Evolutionary conservation across 1,139 yeast genomes (phyloP).

Genomic region (Lipomyces yarrowii): DNA sequence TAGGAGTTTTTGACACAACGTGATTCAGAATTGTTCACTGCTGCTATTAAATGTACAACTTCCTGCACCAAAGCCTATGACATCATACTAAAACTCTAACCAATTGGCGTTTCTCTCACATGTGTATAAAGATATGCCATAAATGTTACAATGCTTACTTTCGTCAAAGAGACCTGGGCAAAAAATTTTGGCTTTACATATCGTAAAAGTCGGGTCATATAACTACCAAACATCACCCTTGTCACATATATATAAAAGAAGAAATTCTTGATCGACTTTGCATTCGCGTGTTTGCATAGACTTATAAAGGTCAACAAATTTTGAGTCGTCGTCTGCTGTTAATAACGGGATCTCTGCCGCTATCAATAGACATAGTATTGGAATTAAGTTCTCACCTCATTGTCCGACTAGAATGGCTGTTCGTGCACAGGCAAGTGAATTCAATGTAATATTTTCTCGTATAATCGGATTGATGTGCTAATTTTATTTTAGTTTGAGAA

Average conservation of each 20-base stretch:
- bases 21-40: neutral
- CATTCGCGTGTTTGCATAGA: neutral
- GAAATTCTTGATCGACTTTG: neutral
- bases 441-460: neutral
- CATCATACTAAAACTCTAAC: neutral
- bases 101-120: neutral
- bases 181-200: neutral
- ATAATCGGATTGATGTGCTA: neutral
- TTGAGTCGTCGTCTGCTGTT: neutral
- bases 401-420: slow-evolving; percentile 51
- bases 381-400: neutral
- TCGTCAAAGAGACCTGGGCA: neutral
- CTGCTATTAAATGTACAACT: too few species aligned
- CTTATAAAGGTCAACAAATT: neutral
- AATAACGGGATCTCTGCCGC: neutral
- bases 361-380: neutral
- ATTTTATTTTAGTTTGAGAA: slow-evolving; percentile 68
- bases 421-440: slow-evolving; percentile 52
- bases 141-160: neutral
- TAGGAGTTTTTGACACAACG: neutral
- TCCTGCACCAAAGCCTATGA: neutral
- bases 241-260: neutral
- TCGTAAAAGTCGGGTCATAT: neutral
- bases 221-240: neutral
- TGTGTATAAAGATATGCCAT: neutral